These are phyloP conservation scores for Scenedesmus sp. DNA, from an alignment of 163 green algal genomes.

Conservation along the genomic window DNA sequence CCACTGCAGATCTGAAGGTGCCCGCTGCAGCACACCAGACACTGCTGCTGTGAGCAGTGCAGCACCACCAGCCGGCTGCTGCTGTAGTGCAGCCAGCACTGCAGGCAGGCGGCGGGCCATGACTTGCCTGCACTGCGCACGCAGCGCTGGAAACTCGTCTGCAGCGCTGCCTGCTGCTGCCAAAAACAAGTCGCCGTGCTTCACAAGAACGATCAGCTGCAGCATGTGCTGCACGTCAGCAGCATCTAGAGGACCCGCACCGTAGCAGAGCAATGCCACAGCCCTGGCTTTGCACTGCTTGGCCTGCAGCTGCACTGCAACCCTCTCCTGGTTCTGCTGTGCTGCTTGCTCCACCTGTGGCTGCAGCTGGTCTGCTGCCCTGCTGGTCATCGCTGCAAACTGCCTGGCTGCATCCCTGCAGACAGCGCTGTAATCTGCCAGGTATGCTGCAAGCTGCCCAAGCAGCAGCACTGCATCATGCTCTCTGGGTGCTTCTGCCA, in stretches of 20 bases:
- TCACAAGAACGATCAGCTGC: slow-evolving; percentile 55
- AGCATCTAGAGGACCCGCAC: slow-evolving; percentile 19
- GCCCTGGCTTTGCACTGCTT: slow-evolving; percentile 62
- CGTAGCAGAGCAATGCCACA: slow-evolving; percentile 64
- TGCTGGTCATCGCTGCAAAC: slow-evolving; percentile 62
- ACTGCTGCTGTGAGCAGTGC: slow-evolving; percentile 49
- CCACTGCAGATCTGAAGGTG: slow-evolving; percentile 45
- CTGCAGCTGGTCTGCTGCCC: slow-evolving; percentile 59
- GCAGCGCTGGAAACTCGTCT: slow-evolving; percentile 51
- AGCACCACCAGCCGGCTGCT: neutral
- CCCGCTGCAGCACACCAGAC: slow-evolving; percentile 32
- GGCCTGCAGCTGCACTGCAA: slow-evolving; percentile 49
- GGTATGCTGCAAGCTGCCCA: slow-evolving; percentile 63
- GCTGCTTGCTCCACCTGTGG: neutral
- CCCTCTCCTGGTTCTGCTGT: slow-evolving; percentile 7
- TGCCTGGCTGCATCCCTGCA: slow-evolving; percentile 40
- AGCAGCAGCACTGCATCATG: slow-evolving; percentile 63
- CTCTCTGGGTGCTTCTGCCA: slow-evolving; percentile 55
- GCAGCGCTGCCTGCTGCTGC: neutral
- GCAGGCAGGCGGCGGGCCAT: slow-evolving; percentile 40
- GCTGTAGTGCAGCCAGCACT: slow-evolving; percentile 26
- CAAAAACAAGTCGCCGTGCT: slow-evolving; percentile 58
- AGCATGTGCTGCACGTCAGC: slow-evolving; percentile 59
- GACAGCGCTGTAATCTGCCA: slow-evolving; percentile 57
- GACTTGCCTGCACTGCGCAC: slow-evolving; percentile 55